These are phyloP conservation scores for Amanita phalloides DNA, from an alignment of 768 basidiomycete genomes.

Conservation along the genomic window DNA sequence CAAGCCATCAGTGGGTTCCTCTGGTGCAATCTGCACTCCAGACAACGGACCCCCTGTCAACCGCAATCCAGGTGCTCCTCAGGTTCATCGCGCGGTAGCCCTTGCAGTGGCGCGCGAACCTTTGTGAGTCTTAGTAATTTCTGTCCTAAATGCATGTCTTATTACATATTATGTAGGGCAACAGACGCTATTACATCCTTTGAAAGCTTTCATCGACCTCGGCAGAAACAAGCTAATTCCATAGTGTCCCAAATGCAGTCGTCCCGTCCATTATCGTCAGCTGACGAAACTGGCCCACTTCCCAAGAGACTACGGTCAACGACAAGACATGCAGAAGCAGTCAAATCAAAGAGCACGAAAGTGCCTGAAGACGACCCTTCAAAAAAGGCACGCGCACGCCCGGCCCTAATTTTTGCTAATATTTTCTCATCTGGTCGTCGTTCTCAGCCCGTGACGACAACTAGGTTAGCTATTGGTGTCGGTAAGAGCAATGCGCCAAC, in stretches of 20 bases:
- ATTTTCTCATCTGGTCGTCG: constrained; percentile 79
- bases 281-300: constrained; percentile 73
- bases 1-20: constrained; percentile 39
- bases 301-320: constrained; percentile 67
- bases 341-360: constrained; percentile 52
- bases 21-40: constrained; percentile 69
- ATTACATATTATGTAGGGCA: constrained; percentile 24
- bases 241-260: constrained; percentile 29
- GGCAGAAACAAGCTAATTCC: constrained; percentile 34
- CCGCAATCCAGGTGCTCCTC: constrained; percentile 37
- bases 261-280: constrained; percentile 68
- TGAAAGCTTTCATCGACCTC: constrained; percentile 49
- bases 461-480: constrained; percentile 40
- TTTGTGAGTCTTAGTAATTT: constrained; percentile 30
- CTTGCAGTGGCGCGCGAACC: constrained; percentile 46
- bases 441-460: constrained; percentile 62
- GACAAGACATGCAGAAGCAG: constrained; percentile 38
- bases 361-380: constrained; percentile 54
- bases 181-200: constrained; percentile 44
- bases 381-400: constrained; percentile 90
- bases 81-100: constrained; percentile 49
- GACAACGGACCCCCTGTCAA: constrained; percentile 50
- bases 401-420: constrained; percentile 80
- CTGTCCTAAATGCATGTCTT: constrained; percentile 9
- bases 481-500: constrained; percentile 42